These are phyloP conservation scores for Hyphopichia pseudoburtonii DNA, from an alignment of 1,139 yeast genomes.

Conservation along the genomic window DNA sequence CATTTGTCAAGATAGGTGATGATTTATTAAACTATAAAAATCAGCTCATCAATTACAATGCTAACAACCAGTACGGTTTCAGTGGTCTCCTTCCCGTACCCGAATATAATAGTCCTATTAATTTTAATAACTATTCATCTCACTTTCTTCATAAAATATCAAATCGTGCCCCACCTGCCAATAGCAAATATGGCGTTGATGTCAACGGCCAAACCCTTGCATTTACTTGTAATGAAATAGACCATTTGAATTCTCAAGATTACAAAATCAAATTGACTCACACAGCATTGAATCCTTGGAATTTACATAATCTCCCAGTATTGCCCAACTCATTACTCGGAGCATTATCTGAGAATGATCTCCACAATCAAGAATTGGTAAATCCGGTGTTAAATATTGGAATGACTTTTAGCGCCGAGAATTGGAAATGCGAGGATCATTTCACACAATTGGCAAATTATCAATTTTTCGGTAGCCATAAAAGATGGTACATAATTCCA, in stretches of 20 bases:
- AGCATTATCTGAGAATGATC: constrained; percentile 32
- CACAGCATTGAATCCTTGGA: constrained; percentile 59
- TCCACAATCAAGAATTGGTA: constrained; percentile 42
- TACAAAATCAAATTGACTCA: constrained; percentile 21
- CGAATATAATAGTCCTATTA: too few relatives aligned
- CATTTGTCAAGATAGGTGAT: constrained; percentile 26
- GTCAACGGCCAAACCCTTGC: background rate
- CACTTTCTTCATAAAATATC: background rate
- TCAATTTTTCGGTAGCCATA: constrained; percentile 68
- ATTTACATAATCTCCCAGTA: constrained; percentile 62
- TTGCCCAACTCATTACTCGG: constrained; percentile 54
- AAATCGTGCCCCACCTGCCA: too few relatives aligned
- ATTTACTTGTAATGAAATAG: constrained; percentile 11
- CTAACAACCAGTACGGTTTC: too few relatives aligned
- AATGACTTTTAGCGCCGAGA: constrained; percentile 67
- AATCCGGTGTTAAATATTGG: constrained; percentile 43
- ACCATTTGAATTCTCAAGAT: constrained; percentile 22
- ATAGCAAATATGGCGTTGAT: too few relatives aligned
- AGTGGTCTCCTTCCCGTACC: too few relatives aligned
- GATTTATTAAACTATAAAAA: constrained; percentile 24
- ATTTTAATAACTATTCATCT: too few relatives aligned
- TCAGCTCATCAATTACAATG: constrained; percentile 8
- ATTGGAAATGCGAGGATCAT: constrained; percentile 80
- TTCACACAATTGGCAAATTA: constrained; percentile 66
- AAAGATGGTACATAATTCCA: constrained; percentile 80